phyloP scores from a whole-genome alignment of 1,284 basidiomycete genomes.

The Nidula niveotomentosa region DNA sequence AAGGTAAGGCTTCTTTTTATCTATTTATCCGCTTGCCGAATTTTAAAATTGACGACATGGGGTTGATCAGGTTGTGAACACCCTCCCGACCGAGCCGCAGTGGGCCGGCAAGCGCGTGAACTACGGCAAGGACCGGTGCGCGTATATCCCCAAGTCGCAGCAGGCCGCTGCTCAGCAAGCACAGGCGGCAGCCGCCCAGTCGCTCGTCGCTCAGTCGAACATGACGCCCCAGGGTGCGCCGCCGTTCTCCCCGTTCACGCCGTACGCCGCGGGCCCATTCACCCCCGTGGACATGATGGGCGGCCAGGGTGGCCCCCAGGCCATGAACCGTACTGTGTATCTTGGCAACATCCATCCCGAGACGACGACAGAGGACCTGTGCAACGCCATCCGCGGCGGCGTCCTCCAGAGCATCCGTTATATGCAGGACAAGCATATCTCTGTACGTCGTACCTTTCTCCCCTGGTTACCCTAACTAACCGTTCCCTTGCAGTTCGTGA shows the following conservation, averaged over 20 bases:
- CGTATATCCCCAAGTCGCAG: constrained; percentile 90
- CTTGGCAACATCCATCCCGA: constrained; percentile 94
- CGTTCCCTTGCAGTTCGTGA: constrained; percentile 67
- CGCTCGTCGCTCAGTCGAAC: constrained; percentile 65
- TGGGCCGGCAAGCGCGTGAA: constrained; percentile 96
- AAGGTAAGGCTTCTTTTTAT: constrained; percentile 55
- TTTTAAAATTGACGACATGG: constrained; percentile 3
- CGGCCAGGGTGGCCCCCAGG: constrained; percentile 31
- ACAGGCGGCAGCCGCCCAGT: constrained; percentile 80
- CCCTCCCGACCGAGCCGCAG: constrained; percentile 82
- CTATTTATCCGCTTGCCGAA: background rate
- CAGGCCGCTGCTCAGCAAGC: constrained; percentile 82
- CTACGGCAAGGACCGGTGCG: constrained; percentile 94
- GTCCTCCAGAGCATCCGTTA: constrained; percentile 89
- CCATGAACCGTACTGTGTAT: constrained; percentile 87
- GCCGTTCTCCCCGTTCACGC: constrained; percentile 48
- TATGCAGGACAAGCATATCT: constrained; percentile 94
- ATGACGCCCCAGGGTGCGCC: constrained; percentile 31
- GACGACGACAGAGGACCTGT: constrained; percentile 89
- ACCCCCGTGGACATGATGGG: constrained; percentile 46
- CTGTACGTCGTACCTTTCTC: constrained; percentile 49
- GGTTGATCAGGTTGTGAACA: constrained; percentile 76
- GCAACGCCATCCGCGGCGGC: constrained; percentile 91
- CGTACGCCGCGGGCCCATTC: constrained; percentile 53
- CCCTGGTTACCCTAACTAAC: constrained; percentile 2